Evolutionary conservation across 805 yeast species (phyloP).

Genomic region (Tanozyma kutaoensis): DNA sequence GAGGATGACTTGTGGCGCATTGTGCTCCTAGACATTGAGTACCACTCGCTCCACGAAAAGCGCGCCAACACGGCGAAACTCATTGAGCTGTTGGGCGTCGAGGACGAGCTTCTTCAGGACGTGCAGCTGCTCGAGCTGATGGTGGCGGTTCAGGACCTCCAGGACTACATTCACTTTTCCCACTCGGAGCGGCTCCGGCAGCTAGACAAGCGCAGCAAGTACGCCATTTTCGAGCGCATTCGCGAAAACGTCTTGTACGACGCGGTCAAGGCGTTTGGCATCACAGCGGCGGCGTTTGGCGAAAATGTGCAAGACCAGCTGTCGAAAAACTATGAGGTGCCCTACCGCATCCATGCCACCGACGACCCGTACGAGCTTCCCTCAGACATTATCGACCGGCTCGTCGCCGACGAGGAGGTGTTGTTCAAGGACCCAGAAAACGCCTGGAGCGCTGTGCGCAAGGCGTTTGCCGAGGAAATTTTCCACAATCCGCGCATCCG

Average conservation of each 20-base stretch:
- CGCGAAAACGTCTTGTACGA: constrained; percentile 50
- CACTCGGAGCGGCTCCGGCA: constrained; percentile 50
- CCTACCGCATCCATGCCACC: constrained; percentile 52
- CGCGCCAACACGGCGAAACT: constrained; percentile 47
- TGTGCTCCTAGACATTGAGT: constrained; percentile 75
- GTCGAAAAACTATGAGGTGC: constrained; percentile 28
- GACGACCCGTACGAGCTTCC: constrained; percentile 57
- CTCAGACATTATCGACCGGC: constrained; percentile 34
- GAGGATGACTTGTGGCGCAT: constrained; percentile 92
- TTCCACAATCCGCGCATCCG: constrained; percentile 73
- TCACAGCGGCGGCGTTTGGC: constrained; percentile 68
- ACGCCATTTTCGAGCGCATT: constrained; percentile 51
- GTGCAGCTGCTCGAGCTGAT: constrained; percentile 45
- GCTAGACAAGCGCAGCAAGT: constrained; percentile 40
- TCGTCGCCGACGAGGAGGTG: constrained; percentile 31
- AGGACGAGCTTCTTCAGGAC: constrained; percentile 45
- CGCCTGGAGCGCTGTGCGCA: constrained; percentile 62
- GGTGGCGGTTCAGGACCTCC: constrained; percentile 76
- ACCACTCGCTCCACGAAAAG: constrained; percentile 72
- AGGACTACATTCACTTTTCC: constrained; percentile 68
- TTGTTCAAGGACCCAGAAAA: constrained; percentile 43
- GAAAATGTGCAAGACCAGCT: constrained; percentile 62
- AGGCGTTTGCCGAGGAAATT: constrained; percentile 67
- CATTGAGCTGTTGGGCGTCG: constrained; percentile 36
- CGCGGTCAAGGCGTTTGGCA: constrained; percentile 60